Evolutionary conservation across 805 yeast genomes (phyloP).

Genomic region (Kazachstania bromeliacearum): DNA sequence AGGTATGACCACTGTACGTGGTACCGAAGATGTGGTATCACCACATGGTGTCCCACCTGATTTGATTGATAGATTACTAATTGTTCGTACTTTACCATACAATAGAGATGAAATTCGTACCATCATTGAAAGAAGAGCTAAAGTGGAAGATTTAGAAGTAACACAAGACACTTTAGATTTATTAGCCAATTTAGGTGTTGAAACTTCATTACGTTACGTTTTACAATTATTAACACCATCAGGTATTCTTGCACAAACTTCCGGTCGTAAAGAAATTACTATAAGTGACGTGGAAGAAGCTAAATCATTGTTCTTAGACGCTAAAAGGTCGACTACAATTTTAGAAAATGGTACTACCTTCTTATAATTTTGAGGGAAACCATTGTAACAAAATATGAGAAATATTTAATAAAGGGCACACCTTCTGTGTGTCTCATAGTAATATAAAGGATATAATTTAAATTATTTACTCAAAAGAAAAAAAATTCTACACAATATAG

Average conservation of each 20-base stretch:
- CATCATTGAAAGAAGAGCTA: constrained; percentile 75
- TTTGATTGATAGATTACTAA: constrained; percentile 80
- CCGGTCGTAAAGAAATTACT: constrained; percentile 59
- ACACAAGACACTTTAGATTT: constrained; percentile 60
- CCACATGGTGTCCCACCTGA: constrained; percentile 98
- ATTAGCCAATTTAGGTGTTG: constrained; percentile 64
- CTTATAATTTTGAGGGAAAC: constrained; percentile 24
- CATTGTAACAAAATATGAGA: too few species aligned
- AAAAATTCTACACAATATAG: too few species aligned
- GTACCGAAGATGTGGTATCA: constrained; percentile 73
- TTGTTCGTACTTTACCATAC: constrained; percentile 89
- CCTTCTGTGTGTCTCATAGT: not conserved
- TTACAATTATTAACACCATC: constrained; percentile 87
- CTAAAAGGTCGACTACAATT: constrained; percentile 67
- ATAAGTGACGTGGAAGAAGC: constrained; percentile 77
- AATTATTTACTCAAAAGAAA: too few species aligned
- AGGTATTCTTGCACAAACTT: constrained; percentile 66
- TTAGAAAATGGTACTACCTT: constrained; percentile 34
- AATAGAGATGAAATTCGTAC: constrained; percentile 68
- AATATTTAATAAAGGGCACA: too few species aligned
- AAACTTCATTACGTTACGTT: constrained; percentile 82
- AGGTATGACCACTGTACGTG: constrained; percentile 86
- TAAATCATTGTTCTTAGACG: constrained; percentile 73
- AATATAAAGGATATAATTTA: not conserved
- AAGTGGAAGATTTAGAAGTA: constrained; percentile 63